These are phyloP conservation scores for Ophiognomonia clavigignenti-juglandacearum DNA, from an alignment of 2,329 filamentous ascomycete species.

Conservation along the genomic window DNA sequence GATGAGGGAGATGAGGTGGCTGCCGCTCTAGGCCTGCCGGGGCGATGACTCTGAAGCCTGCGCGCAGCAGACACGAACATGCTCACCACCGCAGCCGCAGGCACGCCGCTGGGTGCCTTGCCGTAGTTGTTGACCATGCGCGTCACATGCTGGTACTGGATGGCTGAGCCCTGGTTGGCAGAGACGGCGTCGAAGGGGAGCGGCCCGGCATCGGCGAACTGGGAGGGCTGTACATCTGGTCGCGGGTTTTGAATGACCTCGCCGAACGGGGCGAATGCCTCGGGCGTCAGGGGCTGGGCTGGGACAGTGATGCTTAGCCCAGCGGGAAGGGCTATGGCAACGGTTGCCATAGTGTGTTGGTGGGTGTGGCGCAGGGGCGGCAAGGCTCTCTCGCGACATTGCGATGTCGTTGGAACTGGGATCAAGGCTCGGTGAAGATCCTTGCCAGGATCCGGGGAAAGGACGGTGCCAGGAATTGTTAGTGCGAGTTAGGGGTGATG, in stretches of 20 bases:
- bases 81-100: constrained; percentile 65
- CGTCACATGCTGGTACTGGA: constrained; percentile 82
- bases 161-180: constrained; percentile 81
- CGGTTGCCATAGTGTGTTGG: constrained; percentile 11
- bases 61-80: constrained; percentile 84
- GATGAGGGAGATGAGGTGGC: constrained; percentile 10
- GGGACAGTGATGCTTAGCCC: constrained; percentile 43
- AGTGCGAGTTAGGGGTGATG: no score
- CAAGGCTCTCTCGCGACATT: not conserved
- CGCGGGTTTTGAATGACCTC: constrained; percentile 74
- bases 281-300: constrained; percentile 61
- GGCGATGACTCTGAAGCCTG: constrained; percentile 29
- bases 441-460: no score
- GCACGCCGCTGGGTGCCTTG: constrained; percentile 54
- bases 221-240: constrained; percentile 47
- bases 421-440: no score
- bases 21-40: not conserved
- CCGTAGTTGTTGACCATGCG: constrained; percentile 65
- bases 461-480: no score
- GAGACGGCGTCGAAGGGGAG: constrained; percentile 47
- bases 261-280: constrained; percentile 73
- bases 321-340: constrained; percentile 38
- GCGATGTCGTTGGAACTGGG: not conserved
- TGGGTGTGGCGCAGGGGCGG: not conserved
- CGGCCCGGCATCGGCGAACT: constrained; percentile 20